Base-by-base conservation (phyloP, 768 basidiomycete species). In the Peribolospora kevripleyi region DNA sequence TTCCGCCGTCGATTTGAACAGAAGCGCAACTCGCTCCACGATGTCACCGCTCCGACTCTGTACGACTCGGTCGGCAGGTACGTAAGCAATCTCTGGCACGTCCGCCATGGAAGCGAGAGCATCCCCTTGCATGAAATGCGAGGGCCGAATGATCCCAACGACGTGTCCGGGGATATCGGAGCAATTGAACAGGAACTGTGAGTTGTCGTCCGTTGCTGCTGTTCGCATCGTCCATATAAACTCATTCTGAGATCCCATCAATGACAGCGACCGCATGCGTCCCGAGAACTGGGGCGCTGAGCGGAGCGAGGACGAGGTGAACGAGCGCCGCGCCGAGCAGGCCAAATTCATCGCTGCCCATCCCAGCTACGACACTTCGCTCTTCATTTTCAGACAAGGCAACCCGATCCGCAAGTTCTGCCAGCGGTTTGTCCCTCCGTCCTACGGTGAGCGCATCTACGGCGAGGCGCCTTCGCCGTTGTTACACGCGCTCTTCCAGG, bases 281-380 rank as follows among this genome's bases (percentile, higher is more conserved):
- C 14, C 25, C 39, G 43, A 13, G 41, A 57, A 37, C 46, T 48
- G 37, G 11, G 14, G 69, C 3, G 65, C 68, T 5, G 76, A 79
- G 58, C 76, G 79, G 48, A 63, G 73, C 7, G 72, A 73, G 57
- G 82, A 90, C 61, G 74, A 74, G 14, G 59, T 74, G 43, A 73
- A 77, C 55, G 84, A 90, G 67, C 75, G 74, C 14, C 74, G 77
- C 6, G 83, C 82, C 6, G 76, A 76, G 61, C 82, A 79, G 63
- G 80, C 81, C 0, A 84, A 90, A 59, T 87, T 91, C 65, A 91
- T 93, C 59, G 76, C 75, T 2, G 76, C 80, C 54, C 82, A 93
- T 68, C 87, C 91, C 0, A 74, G 79, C 3, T 97, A 83, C 63
- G 90, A 95, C 67, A 82, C 78, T 62, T 76, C 83, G 0, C 81